Percentiles rank a stretch among this genome's conserved stretches.
Conservation (phyloP, 1,139 yeast species). For the Saccharomycopsis crataegensis region DNA sequence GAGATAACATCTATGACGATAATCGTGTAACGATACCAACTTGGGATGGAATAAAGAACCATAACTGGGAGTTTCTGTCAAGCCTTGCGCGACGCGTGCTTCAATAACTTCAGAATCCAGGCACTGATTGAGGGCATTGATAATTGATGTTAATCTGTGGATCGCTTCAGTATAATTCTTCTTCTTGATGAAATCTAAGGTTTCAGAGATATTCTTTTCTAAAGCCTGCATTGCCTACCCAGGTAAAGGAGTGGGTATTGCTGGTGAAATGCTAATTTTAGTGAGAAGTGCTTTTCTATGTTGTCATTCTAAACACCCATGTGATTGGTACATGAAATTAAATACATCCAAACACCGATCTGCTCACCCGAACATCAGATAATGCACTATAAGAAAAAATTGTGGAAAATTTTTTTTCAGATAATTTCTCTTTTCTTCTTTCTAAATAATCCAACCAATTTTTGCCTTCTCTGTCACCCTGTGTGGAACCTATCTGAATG, state of each 20-base stretch:
- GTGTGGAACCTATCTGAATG: neutral
- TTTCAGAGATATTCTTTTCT: neutral
- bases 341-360: neutral
- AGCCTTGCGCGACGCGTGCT: neutral
- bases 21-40: conserved; percentile 4
- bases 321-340: neutral
- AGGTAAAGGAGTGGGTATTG: too few species aligned
- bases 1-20: conserved; percentile 4
- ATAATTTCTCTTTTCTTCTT: neutral
- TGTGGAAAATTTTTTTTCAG: neutral
- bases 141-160: neutral
- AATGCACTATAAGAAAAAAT: neutral
- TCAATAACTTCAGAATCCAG: neutral
- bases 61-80: neutral
- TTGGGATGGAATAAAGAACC: conserved; percentile 12
- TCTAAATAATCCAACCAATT: neutral
- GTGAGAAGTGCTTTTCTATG: too few species aligned
- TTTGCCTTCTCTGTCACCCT: neutral
- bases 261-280: too few species aligned
- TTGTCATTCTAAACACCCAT: too few species aligned
- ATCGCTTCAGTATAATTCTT: neutral
- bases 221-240: neutral
- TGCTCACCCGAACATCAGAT: neutral
- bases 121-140: neutral
- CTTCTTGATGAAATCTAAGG: neutral